Conservation (phyloP, 2,329 filamentous ascomycete species). For the Aspergillus awamori region DNA sequence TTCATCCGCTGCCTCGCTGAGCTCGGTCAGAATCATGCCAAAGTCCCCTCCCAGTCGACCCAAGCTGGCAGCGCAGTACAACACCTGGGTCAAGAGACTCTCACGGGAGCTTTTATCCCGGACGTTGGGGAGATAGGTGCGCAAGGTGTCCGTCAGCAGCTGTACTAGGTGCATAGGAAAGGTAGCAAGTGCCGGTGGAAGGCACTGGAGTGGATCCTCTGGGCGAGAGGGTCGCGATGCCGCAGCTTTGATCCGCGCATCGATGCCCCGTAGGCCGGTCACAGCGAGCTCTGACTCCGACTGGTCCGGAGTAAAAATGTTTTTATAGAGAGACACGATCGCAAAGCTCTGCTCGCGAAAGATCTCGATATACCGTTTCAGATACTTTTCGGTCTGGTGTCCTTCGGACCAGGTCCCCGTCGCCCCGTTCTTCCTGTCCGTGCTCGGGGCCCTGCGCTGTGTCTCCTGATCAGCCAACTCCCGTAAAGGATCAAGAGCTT, state of each 20-base stretch:
- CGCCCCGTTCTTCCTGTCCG: slow-evolving; percentile 28
- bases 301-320: slow-evolving; percentile 72
- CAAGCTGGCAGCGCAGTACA: slow-evolving; percentile 90
- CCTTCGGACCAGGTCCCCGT: slow-evolving; percentile 55
- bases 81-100: slow-evolving; percentile 85
- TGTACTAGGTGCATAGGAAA: slow-evolving; percentile 84
- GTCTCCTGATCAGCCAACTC: slow-evolving; percentile 89
- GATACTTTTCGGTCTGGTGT: slow-evolving; percentile 89
- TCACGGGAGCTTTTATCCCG: slow-evolving; percentile 78
- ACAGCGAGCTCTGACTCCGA: slow-evolving; percentile 37
- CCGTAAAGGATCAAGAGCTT: slow-evolving; percentile 79
- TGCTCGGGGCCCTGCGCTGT: slow-evolving; percentile 43
- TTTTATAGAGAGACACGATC: slow-evolving; percentile 91
- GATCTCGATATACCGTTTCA: slow-evolving; percentile 95
- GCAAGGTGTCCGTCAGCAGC: slow-evolving; percentile 76
- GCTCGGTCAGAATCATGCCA: slow-evolving; percentile 75
- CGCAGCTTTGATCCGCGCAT: slow-evolving; percentile 30
- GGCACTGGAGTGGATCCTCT: slow-evolving; percentile 47
- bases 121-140: slow-evolving; percentile 77
- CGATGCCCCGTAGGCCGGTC: slow-evolving; percentile 31
- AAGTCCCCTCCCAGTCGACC: slow-evolving; percentile 92
- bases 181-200: slow-evolving; percentile 77
- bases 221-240: slow-evolving; percentile 27
- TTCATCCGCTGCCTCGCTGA: slow-evolving; percentile 42
- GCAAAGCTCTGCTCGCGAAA: slow-evolving; percentile 97